Base-by-base conservation (phyloP, 1,284 basidiomycete genomes). In the Fomitopsis pinicola region DNA sequence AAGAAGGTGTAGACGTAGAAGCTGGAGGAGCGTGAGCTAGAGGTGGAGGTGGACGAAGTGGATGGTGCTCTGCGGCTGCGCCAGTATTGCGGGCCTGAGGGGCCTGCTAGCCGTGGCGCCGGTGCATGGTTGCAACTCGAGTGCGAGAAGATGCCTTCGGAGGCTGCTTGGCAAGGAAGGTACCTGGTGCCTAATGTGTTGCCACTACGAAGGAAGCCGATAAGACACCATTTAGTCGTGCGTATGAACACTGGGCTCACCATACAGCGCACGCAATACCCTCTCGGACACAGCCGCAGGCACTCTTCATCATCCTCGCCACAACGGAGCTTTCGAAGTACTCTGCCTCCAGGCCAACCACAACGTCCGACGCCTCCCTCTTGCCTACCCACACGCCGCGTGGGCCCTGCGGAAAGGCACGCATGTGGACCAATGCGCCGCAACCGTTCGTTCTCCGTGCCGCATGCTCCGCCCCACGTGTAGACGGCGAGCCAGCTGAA, bases 181-280 rank as follows among this genome's bases (percentile, higher is more conserved):
- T 83, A 87, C 33, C 85, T 77, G 6, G 81, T 86, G 30, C 87
- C 87, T 5, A 89, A 73, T 2, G 83, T 75, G 60, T 87, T 89
- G 1, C 87, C 87, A 66, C 86, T 86, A 65, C 6, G 28, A 14
- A 19, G 45, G 2, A 36, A 30, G 57, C 40, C 63, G 9, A 61
- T 55, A 44, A 62, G 50, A 56, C 64, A 42, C 42, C n/a, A 48
- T 14, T 17, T 14, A 55, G 14, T 28, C 65, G 63, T 50, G 42
- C 10, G 40, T 22, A 4, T 62, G 62, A 59, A 14, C 22, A 36
- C 14, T 45, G 56, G 19, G 72, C 82, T 67, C 62, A 84, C 85
- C 86, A 89, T 48, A 80, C 78, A 2, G 82, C 77, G 71, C 87
- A 89, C 28, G 84, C 87, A 12, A 89, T 76, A 3, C 84, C 85